Base-by-base conservation (phyloP, 2,329 filamentous ascomycete genomes). In the Pseudogymnoascus sp. region DNA sequence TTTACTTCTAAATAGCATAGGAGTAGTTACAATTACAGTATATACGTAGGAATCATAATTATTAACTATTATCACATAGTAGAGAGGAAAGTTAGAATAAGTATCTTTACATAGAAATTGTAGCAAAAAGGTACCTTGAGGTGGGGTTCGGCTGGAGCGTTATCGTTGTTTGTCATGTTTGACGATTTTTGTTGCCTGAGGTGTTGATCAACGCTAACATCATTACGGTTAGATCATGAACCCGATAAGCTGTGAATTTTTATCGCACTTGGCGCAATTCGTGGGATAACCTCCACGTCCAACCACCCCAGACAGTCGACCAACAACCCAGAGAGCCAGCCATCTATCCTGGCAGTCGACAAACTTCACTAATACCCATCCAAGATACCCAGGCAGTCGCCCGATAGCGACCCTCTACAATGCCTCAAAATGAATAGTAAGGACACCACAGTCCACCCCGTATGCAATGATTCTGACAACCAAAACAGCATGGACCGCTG, bases 371-470 rank as follows among this genome's bases (percentile, higher is more conserved):
- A 4, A 55, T 16, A 55, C 9, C 49, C 28, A 55, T 55, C 49
- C 49, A 55, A 55, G 28, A 23, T 55, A 55, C 3, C 28, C 28
- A 33, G 49, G 28, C 28, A 55, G 49, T 55, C 49, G 49, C 49
- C 21, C 49, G 16, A 33, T 55, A 55, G 49, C 49, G 49, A 55
- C 49, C 49, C 49, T 35, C 16, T 5, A 8, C 49, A 55, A 55
- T 55, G 49, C 49, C 49, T 55, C 49, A 55, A 55, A 55, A 55
- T 55, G 49, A 55, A 55, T 55, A 55, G 49, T 55, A 55, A 55
- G 49, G 49, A 55, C 16, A 21, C n/a, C 28, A 18, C 28, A 33
- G 6, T 9, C 49, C 7, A 55, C 18, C 49, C 28, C 16, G 14
- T 9, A 33, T 16, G 16, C 49, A 33, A 55, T 18, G 49, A 55